Evolutionary conservation across 768 basidiomycete genomes (phyloP).

Genomic region (Rhodotorula paludigena): DNA sequence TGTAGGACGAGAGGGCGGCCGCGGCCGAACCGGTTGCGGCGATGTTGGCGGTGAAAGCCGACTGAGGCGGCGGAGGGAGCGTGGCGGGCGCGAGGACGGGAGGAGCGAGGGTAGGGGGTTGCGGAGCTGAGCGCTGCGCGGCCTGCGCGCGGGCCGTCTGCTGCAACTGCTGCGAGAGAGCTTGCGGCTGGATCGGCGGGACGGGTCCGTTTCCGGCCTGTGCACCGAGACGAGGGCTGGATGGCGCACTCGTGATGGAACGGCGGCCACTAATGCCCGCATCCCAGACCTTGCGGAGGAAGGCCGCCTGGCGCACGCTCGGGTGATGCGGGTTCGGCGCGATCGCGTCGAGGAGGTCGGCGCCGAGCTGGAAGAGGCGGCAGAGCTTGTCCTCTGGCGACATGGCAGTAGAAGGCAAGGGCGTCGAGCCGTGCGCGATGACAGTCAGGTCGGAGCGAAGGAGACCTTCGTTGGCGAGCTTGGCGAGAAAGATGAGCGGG

Average conservation of each 20-base stretch:
- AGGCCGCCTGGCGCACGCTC: constrained; percentile 25
- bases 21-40: not conserved
- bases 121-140: not conserved
- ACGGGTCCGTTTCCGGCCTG: not conserved
- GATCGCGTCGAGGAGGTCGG: constrained; percentile 38
- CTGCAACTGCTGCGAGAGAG: not conserved
- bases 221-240: constrained; percentile 8
- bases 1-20: not conserved
- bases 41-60: not conserved
- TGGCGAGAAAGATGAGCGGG: constrained; percentile 35
- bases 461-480: constrained; percentile 37
- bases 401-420: constrained; percentile 15
- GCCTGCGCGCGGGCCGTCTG: not conserved
- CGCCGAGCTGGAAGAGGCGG: constrained; percentile 35
- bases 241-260: constrained; percentile 14
- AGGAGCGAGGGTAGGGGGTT: not conserved
- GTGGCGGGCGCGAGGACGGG: not conserved
- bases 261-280: constrained; percentile 27
- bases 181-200: not conserved
- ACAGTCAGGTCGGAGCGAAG: constrained; percentile 31
- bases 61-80: not conserved
- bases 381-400: constrained; percentile 31
- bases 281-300: constrained; percentile 34
- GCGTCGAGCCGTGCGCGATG: constrained; percentile 6
- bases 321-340: constrained; percentile 33